Conservation (phyloP, 1,284 basidiomycete genomes). For the Rhodotorula sp. region DNA sequence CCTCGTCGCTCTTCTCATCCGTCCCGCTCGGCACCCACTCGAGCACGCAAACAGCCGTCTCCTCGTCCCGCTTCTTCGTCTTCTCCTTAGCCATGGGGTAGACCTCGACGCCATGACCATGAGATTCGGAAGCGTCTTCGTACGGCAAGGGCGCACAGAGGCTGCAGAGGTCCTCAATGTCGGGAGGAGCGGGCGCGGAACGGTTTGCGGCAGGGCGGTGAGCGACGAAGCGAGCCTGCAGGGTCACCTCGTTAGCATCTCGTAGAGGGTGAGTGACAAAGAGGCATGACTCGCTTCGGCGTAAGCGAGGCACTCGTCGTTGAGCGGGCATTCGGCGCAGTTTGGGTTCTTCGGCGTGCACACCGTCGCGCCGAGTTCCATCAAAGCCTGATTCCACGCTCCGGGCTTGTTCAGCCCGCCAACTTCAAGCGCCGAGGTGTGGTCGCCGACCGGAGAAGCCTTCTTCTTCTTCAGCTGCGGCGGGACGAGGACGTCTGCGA, state of each 20-base stretch:
- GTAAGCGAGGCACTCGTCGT: conserved; percentile 65
- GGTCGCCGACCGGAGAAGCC: background rate
- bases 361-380: conserved; percentile 73
- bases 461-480: background rate
- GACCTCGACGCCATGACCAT: conserved; percentile 56
- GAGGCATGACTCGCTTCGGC: conserved; percentile 47
- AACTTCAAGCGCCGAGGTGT: background rate
- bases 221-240: conserved; percentile 23
- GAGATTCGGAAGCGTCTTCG: conserved; percentile 44
- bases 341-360: conserved; percentile 78
- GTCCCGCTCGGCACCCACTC: conserved; percentile 61
- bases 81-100: conserved; percentile 86
- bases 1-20: conserved; percentile 42
- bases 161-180: conserved; percentile 72
- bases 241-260: background rate
- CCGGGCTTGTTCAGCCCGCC: conserved; percentile 33
- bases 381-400: conserved; percentile 40
- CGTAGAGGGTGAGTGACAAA: background rate
- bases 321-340: conserved; percentile 71
- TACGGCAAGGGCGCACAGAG: conserved; percentile 64
- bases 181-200: conserved; percentile 40
- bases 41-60: conserved; percentile 78
- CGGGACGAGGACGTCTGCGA: conserved; percentile 66
- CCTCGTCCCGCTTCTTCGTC: conserved; percentile 78
- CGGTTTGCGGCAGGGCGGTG: conserved; percentile 19